phyloP scores from a whole-genome alignment of 805 yeast species.

The Lachancea quebecensis region DNA sequence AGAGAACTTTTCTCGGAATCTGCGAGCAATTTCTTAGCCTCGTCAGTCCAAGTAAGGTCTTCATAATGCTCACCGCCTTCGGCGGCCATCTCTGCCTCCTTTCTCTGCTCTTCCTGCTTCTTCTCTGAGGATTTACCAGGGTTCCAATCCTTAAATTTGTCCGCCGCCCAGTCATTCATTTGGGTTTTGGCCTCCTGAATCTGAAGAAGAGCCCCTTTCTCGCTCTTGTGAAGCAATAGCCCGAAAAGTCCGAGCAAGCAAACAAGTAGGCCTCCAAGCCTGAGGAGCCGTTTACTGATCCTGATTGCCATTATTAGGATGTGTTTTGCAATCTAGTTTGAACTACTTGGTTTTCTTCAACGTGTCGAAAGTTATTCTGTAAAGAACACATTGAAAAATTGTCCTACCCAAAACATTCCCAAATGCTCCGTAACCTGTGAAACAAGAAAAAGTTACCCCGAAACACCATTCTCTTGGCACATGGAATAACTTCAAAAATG shows the following conservation, averaged over 20 bases:
- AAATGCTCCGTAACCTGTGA: too few species aligned
- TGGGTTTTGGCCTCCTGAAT: background rate
- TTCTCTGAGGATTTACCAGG: constrained; percentile 1
- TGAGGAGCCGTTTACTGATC: constrained; percentile 7
- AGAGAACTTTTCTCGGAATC: too few species aligned
- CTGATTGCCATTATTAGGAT: constrained; percentile 4
- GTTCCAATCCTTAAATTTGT: background rate
- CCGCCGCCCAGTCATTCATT: background rate
- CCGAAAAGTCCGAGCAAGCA: constrained; percentile 1
- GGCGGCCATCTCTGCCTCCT: constrained; percentile 2
- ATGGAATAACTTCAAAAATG: too few species aligned
- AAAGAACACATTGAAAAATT: too few species aligned
- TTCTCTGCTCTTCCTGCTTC: constrained; percentile 2
- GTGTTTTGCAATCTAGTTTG: background rate
- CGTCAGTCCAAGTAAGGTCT: constrained; percentile 1
- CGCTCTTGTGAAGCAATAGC: constrained; percentile 1
- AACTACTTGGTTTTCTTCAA: too few species aligned
- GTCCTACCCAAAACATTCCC: too few species aligned
- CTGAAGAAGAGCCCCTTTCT: background rate
- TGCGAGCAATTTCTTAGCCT: too few species aligned
- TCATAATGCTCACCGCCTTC: constrained; percentile 3
- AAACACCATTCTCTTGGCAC: too few species aligned
- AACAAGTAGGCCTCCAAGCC: background rate
- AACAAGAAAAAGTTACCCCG: too few species aligned
- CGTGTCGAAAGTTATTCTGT: too few species aligned